Percentiles rank a stretch among this genome's conserved stretches.
Conservation (phyloP, 2,329 filamentous ascomycete species). For the Epichloe elymi region DNA sequence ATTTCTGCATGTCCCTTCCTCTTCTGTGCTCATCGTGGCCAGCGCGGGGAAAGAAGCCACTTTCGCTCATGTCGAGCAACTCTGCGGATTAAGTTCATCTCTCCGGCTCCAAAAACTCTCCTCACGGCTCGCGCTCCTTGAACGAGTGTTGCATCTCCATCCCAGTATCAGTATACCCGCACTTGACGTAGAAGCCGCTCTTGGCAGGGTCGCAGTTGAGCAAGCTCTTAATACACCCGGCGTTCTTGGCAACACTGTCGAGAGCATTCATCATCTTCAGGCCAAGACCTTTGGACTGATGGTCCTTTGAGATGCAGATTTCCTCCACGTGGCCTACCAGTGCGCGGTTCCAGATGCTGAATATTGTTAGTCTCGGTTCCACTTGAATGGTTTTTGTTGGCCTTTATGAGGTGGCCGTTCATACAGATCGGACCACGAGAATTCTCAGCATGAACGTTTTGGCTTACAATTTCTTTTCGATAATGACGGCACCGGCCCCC, state of each 20-base stretch:
- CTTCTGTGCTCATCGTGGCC: too few relatives aligned
- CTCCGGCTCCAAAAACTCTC: too few relatives aligned
- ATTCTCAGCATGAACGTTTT: too few relatives aligned
- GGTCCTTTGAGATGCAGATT: slow-evolving; percentile 64
- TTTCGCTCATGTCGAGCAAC: too few relatives aligned
- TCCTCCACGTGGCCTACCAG: slow-evolving; percentile 73
- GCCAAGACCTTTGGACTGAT: slow-evolving; percentile 72
- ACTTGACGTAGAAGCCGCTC: slow-evolving; percentile 56
- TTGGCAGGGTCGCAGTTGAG: slow-evolving; percentile 69
- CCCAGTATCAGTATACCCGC: slow-evolving; percentile 11
- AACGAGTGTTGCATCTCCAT: slow-evolving; percentile 11
- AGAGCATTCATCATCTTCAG: slow-evolving; percentile 64
- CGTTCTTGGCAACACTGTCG: slow-evolving; percentile 56
- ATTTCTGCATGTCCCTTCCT: too few relatives aligned
- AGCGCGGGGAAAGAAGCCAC: too few relatives aligned
- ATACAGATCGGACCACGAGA: too few relatives aligned
- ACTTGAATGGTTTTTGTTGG: too few relatives aligned
- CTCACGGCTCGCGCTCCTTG: background rate
- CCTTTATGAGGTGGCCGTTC: too few relatives aligned
- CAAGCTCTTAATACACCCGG: slow-evolving; percentile 73
- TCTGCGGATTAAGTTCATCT: too few relatives aligned
- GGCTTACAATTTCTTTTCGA: slow-evolving; percentile 63
- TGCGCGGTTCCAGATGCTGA: slow-evolving; percentile 51
- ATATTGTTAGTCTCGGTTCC: background rate
- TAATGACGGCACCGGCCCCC: slow-evolving; percentile 61